Evolutionary conservation across 345 rosid genomes (phyloP), one percentile per base, ranked within the genome.

Genomic region (Populus simonii): DNA sequence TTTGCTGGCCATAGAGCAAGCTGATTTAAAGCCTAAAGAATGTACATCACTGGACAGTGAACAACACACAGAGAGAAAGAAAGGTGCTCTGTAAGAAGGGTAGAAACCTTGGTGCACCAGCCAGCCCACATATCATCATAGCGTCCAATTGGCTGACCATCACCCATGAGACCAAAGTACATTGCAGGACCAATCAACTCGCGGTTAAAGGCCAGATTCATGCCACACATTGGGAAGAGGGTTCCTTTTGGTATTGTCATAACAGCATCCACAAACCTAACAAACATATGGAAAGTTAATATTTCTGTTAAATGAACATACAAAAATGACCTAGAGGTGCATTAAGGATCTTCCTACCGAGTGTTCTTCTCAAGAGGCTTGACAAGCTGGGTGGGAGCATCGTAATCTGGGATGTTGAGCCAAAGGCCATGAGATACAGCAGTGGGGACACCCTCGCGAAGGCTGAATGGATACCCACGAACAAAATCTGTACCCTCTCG

Each of bases 111-210:
- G 43, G 77, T 84, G 86, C 93, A 90, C 97, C 97, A 93, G 53
- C 97, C 96, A 81, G 96, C 97, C 97, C 97, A 93, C 96, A 93
- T 93, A 74, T 93, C 96, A 63, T 93, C 96, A 3, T 93, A 91
- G 47, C 97, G 92, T 1, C 93, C 92, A 76, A 93, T 89, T 49
- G 97, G 97, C 79, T 93, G 97, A 68, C 96, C 94, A 81, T 93
- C 96, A 66, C 97, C 96, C 97, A 93, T 93, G 79, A 93, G 93
- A 29, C 97, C 88, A 53, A 91, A 93, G 85, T 93, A 93, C 94
- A 93, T 91, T 45, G 96, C 97, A 35, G 97, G 91, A 36, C 97
- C 97, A 66, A 93, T 88, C 62, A 92, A 73, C 35, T 93, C 94
- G 55, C 98, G 89, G 81, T 93, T 81, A 84, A 93, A 93, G 75